Base-by-base conservation (phyloP, 1,284 basidiomycete species). In the Serendipita sp. region DNA sequence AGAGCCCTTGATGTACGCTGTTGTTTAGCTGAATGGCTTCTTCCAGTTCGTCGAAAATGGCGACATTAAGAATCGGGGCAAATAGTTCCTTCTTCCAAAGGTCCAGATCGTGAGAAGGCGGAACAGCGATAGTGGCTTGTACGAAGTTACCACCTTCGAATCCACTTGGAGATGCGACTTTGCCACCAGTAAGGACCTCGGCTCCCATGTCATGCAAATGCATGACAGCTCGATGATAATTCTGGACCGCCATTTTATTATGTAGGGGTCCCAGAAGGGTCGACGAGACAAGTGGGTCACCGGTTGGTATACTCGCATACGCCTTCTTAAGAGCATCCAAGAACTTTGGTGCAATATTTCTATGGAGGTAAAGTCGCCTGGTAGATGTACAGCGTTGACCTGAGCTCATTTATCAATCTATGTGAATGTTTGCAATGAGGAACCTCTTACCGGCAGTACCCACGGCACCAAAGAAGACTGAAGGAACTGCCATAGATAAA, bases 21-120 rank as follows among this genome's bases (percentile, higher is more conserved):
- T 98, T 98, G 74, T 97, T 97, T 84, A 91, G 87, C 70, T 78
- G 77, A 70, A 97, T 94, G 6, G 93, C 94, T 74, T 96, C 81
- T 68, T 93, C 90, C 22, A 97, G 77, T 64, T 90, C 84, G 68
- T 93, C 89, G 72, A 96, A 97, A 62, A 91, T 76, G n/a, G 85
- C 86, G 12, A 91, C 89, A 69, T 88, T 90, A 66, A 96, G 75
- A 61, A 96, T 83, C 3, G 92, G 91, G 6, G 88, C 90, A 73
- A 93, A 95, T 1, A 84, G 87, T 74, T 94, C 92, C 64, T 83
- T 85, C 67, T 78, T 79, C 87, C 93, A 93, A 60, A 91, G 79
- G 47, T 71, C 70, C 60, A 82, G 75, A 67, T 85, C 73, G 58
- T 76, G 71, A 34, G 77, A 78, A 68, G 77, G 78, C 12, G 87